Conservation (phyloP, 257 asterid species). For the Cinchona pubescens region DNA sequence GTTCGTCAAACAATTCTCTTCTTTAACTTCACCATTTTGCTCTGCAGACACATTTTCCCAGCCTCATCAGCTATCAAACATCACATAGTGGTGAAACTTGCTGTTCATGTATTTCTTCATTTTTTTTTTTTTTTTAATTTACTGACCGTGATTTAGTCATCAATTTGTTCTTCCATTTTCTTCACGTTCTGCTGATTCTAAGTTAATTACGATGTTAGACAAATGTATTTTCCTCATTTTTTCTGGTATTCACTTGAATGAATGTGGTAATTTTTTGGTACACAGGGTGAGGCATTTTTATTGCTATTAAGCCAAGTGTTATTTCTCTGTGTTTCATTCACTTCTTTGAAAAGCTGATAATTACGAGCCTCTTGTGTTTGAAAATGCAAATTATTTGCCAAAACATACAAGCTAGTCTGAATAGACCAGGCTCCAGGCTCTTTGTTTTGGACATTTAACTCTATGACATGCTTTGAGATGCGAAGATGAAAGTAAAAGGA, state of each 20-base stretch:
- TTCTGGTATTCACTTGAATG: no score
- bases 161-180: neutral
- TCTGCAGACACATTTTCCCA: neutral
- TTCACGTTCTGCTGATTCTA: neutral
- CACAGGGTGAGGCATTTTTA: neutral
- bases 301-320: neutral
- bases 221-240: neutral
- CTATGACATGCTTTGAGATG: neutral
- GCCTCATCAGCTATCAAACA: no score
- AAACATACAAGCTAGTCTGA: neutral
- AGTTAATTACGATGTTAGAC: neutral
- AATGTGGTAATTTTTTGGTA: neutral
- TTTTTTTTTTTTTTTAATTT: neutral
- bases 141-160: neutral
- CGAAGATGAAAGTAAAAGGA: neutral
- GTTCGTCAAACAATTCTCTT: slow-evolving; percentile 33
- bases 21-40: neutral
- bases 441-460: neutral
- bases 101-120: neutral
- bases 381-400: neutral
- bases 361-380: neutral
- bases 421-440: neutral
- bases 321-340: neutral
- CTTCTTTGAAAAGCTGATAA: neutral
- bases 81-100: neutral